Percentiles rank a stretch among this genome's conserved stretches.
These are phyloP conservation scores for Elongisporangium senticosum DNA, from an alignment of 352 stramenopile genomes.

Conservation along the genomic window DNA sequence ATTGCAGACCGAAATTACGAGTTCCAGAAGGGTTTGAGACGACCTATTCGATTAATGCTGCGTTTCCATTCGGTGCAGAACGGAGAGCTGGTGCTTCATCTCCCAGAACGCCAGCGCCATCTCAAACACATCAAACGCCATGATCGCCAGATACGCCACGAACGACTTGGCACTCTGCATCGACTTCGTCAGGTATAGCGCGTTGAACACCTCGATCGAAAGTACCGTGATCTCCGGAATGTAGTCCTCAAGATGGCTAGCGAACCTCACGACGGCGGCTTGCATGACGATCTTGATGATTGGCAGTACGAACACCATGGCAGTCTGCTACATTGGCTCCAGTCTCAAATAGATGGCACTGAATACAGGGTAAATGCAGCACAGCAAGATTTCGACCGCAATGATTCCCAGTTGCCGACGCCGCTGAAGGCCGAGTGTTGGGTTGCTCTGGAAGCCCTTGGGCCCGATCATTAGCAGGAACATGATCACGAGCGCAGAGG, in stretches of 20 bases:
- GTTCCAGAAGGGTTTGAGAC: neutral
- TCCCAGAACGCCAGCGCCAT: slow-evolving; percentile 2
- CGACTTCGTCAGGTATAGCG: slow-evolving; percentile 6
- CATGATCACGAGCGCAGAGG: neutral
- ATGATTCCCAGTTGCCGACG: neutral
- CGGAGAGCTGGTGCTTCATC: neutral
- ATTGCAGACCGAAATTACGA: neutral
- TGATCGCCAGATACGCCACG: slow-evolving; percentile 1
- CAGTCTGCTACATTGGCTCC: neutral
- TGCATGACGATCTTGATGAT: neutral
- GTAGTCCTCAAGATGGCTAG: slow-evolving; percentile 2
- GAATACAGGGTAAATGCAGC: neutral
- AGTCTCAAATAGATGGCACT: neutral
- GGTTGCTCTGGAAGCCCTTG: neutral
- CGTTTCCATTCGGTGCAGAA: neutral
- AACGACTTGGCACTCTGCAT: slow-evolving; percentile 7
- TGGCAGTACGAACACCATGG: neutral
- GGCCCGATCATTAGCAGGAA: neutral
- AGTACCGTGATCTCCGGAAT: slow-evolving; percentile 4
- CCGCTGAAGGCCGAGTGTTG: neutral
- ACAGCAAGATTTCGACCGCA: neutral
- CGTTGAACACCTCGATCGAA: slow-evolving; percentile 7
- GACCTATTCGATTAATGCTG: neutral
- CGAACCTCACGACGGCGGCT: neutral
- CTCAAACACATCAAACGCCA: slow-evolving; percentile 7